Evolutionary conservation across 441 rosid species (phyloP), one percentile per base, ranked within the genome.

Genomic region (Gossypium lobatum): DNA sequence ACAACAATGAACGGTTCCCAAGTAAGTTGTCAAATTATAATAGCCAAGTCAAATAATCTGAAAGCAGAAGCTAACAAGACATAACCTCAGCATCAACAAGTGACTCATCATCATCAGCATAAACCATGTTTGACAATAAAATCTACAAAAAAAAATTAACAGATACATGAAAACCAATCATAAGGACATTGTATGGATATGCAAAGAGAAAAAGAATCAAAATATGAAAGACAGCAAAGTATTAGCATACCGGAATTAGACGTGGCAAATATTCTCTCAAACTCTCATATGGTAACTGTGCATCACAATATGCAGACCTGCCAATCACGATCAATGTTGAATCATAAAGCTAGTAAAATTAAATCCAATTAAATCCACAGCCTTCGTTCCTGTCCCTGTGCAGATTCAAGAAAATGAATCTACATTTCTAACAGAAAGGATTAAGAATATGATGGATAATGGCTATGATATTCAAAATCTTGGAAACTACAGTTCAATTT

Each of bases 31-130:
- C 34, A 74, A 42, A 55, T 28, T 68, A 64, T 46, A 79, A 57
- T 55, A 48, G 45, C 61, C 2, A 54, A 75, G 28, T 61, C 65
- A 78, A 31, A 80, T 64, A 34, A 18, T 64, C 59, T 8, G 70
- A 73, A 64, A 77, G 64, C 46, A 76, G 3, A 76, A 79, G 70
- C 11, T 39, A 37, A 64, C 39, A 77, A 81, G 77, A 78, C 13
- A 23, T 58, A 23, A 58, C 62, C 62, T 58, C 62, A 23, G 62
- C 93, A 60, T 93, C 99, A 80, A 75, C 55, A 75, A 94, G 95
- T 3, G 99, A 90, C 83, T 96, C 99, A 62, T 96, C 99, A 75
- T 96, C 99, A 18, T 96, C 98, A 67, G 97, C 95, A 80, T 96
- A 96, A 73, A 85, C 94, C 99, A 96, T 96, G 82, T 96, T 96